Conservation (phyloP, 306 rosid species). For the Potentilla sterilis region DNA sequence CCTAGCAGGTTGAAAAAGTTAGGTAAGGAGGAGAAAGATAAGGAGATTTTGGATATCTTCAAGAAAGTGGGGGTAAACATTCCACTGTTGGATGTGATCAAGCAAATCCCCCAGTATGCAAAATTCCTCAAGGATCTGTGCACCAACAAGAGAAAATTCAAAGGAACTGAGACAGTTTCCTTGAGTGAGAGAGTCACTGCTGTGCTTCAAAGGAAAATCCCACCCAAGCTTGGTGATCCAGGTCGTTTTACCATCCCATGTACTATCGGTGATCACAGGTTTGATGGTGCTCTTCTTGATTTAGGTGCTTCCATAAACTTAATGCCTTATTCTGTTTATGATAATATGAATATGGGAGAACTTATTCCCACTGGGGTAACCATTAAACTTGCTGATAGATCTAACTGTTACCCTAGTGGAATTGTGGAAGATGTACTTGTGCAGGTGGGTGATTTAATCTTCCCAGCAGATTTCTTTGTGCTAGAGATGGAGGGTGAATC, state of each 20-base stretch:
- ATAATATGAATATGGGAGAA: background rate
- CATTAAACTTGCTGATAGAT: background rate
- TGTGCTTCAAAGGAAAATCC: too few species aligned
- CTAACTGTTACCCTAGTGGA: background rate
- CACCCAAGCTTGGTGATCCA: too few species aligned
- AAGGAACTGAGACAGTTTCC: too few species aligned
- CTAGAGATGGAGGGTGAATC: background rate
- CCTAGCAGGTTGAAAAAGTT: too few species aligned
- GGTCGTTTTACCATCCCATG: background rate
- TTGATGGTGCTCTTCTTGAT: background rate
- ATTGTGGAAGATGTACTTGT: background rate
- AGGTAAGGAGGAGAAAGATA: too few species aligned
- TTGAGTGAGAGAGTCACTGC: too few species aligned
- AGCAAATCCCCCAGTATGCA: too few species aligned
- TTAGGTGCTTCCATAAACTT: background rate
- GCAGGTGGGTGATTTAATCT: background rate
- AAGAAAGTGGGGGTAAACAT: too few species aligned
- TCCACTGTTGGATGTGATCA: too few species aligned
- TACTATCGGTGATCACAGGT: background rate
- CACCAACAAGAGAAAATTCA: too few species aligned
- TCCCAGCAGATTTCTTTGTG: background rate
- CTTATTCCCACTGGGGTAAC: background rate
- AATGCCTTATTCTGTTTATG: background rate
- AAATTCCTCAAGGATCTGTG: too few species aligned
- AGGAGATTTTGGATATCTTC: too few species aligned